Conservation (phyloP, 345 rosid genomes). For the Kernera saxatilis region DNA sequence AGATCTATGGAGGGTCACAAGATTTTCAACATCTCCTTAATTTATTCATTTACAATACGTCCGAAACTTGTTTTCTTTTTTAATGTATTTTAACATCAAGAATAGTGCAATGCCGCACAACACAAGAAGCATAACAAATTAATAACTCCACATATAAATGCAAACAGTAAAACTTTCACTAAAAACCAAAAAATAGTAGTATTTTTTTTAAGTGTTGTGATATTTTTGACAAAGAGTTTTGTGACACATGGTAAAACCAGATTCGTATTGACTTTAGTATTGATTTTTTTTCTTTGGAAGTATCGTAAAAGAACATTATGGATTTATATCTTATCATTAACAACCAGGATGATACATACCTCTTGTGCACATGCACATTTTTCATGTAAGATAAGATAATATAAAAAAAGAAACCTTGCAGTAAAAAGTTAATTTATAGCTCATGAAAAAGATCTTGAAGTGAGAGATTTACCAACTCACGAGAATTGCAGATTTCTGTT, state of each 20-base stretch:
- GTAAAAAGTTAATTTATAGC: background rate
- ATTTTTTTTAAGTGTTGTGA: background rate
- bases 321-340: background rate
- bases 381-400: background rate
- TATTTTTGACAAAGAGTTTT: background rate
- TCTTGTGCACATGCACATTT: conserved; percentile 11
- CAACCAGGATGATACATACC: background rate
- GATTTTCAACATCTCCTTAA: background rate
- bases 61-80: background rate
- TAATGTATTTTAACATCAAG: background rate
- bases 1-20: conserved; percentile 16
- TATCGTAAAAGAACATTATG: conserved; percentile 5
- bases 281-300: background rate
- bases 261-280: background rate
- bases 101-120: background rate
- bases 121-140: conserved; percentile 3
- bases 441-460: background rate
- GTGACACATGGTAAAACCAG: conserved; percentile 10
- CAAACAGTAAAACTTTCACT: background rate
- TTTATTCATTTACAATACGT: background rate
- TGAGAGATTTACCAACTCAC: conserved; percentile 24
- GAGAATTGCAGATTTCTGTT: conserved; percentile 15
- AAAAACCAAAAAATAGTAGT: background rate
- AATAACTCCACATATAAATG: background rate
- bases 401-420: background rate